Conservation (phyloP, 352 stramenopile species). For the Phytophthora kernoviae region DNA sequence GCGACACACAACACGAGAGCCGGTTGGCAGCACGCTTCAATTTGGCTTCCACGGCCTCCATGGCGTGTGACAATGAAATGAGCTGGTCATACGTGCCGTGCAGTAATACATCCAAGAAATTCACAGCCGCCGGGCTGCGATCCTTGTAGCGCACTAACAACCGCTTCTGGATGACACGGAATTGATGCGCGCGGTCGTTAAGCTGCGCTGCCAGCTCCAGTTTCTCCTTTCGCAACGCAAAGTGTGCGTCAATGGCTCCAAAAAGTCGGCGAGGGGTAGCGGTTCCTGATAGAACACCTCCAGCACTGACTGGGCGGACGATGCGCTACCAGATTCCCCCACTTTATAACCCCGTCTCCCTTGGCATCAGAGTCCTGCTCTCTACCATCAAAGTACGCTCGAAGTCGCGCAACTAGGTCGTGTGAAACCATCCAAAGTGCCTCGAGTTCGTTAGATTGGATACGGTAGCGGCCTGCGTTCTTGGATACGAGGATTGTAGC, state of each 20-base stretch:
- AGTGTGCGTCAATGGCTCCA: slow-evolving; percentile 87
- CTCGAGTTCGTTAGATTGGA: slow-evolving; percentile 86
- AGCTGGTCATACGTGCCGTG: slow-evolving; percentile 89
- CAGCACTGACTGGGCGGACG: slow-evolving; percentile 23
- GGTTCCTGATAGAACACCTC: slow-evolving; percentile 86
- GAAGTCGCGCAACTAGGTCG: slow-evolving; percentile 76
- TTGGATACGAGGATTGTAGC: slow-evolving; percentile 91
- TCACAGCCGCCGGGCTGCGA: slow-evolving; percentile 77
- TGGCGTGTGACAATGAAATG: slow-evolving; percentile 67
- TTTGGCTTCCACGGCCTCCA: slow-evolving; percentile 63
- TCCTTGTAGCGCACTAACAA: slow-evolving; percentile 91
- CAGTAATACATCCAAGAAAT: slow-evolving; percentile 85
- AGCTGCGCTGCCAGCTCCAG: slow-evolving; percentile 63
- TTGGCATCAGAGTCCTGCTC: slow-evolving; percentile 28
- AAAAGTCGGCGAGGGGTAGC: slow-evolving; percentile 89
- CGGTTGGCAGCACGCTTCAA: slow-evolving; percentile 63
- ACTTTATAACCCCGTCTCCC: slow-evolving; percentile 2
- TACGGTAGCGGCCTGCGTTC: slow-evolving; percentile 85
- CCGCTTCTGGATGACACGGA: slow-evolving; percentile 90
- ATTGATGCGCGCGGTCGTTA: slow-evolving; percentile 89
- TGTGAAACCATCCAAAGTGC: slow-evolving; percentile 79
- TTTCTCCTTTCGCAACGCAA: slow-evolving; percentile 69
- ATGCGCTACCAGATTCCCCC: slow-evolving; percentile 21
- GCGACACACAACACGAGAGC: slow-evolving; percentile 72
- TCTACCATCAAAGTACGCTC: slow-evolving; percentile 41